Percentiles rank a stretch among this genome's conserved stretches.
These are phyloP conservation scores for Globisporangium nodosum DNA, from an alignment of 352 stramenopile genomes.

Conservation along the genomic window DNA sequence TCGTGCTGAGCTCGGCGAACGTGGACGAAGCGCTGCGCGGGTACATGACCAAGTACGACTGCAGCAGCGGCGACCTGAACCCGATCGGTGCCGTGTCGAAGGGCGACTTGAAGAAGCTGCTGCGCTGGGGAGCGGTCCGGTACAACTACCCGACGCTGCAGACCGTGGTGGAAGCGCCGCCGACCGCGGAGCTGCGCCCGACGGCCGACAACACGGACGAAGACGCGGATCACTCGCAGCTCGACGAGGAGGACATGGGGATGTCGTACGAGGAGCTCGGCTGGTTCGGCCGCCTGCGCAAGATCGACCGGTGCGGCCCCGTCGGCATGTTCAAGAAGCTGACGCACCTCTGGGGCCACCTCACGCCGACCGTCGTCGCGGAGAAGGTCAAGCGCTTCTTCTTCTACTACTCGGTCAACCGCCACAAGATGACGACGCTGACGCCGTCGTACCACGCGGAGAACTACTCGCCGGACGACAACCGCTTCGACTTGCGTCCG, in stretches of 20 bases:
- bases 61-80: conserved; percentile 97
- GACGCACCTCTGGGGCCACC: conserved; percentile 83
- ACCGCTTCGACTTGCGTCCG: conserved; percentile 96
- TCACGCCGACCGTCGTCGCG: conserved; percentile 71
- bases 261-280: conserved; percentile 86
- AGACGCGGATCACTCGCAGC: conserved; percentile 1
- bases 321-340: conserved; percentile 93
- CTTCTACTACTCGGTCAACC: conserved; percentile 95
- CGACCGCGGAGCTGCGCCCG: conserved; percentile 90
- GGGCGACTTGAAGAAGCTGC: conserved; percentile 94
- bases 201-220: conserved; percentile 98
- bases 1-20: conserved; percentile 97
- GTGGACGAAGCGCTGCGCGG: conserved; percentile 97
- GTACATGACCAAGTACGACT: conserved; percentile 99
- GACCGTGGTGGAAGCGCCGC: conserved; percentile 92
- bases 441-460: conserved; percentile 98
- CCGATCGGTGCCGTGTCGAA: conserved; percentile 97
- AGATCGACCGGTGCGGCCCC: conserved; percentile 93
- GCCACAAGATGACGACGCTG: conserved; percentile 99
- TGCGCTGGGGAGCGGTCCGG: conserved; percentile 88
- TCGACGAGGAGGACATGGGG: conserved; percentile 2
- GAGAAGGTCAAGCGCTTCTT: conserved; percentile 97
- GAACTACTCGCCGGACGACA: conserved; percentile 98
- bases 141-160: conserved; percentile 91
- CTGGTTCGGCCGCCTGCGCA: conserved; percentile 94